Evolutionary conservation across 176 grass and related monocot species (phyloP), one percentile per base, ranked within the genome.

Genomic region (Raddia guianensis): DNA sequence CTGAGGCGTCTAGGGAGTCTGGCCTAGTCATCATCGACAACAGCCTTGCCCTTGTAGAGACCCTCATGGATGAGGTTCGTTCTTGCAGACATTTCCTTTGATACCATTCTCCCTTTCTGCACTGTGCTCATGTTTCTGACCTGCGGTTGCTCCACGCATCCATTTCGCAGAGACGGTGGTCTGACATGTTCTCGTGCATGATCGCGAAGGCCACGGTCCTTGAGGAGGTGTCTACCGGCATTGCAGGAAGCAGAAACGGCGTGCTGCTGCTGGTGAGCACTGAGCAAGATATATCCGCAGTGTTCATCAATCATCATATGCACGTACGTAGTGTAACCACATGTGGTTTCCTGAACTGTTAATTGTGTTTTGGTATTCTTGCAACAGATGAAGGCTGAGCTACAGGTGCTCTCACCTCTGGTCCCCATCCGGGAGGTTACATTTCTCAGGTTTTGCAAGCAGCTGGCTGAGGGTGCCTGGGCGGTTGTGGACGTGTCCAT

Each of bases 361-460:
- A 27, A 53, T 34, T 63, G 50, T 76, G 14, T 66, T 50, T 80
- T 34, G 43, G 18, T 80, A 70, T 55, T 40, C 48, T 74, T 72
- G 65, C 42, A 13, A 82, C 70, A 98, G 95, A 95, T 98, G 95
- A 93, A 91, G 63, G 90, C 95, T 42, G 95, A 98, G 78, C 87
- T 98, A 48, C 95, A 98, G 82, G 92, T 98, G 52, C 90, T 98
- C 49, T 95, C 92, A 54, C 95, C 95, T 35, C 68, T 98, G 27
- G 95, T 98, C 18, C 92, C 92, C 12, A 91, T 98, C 40, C 81
- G 92, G 52, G 95, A 98, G 67, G 75, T 93, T 27, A 87, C 82
- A 62, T 98, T 98, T 84, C 88, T 98, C 63, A 81, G 95, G 59
- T 98, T 95, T 74, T 93, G 92, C 72, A 98, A 95, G 81, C 95